These are phyloP conservation scores for Wallacemonas rigidus DNA, from an alignment of 208 protist genomes.

Conservation along the genomic window DNA sequence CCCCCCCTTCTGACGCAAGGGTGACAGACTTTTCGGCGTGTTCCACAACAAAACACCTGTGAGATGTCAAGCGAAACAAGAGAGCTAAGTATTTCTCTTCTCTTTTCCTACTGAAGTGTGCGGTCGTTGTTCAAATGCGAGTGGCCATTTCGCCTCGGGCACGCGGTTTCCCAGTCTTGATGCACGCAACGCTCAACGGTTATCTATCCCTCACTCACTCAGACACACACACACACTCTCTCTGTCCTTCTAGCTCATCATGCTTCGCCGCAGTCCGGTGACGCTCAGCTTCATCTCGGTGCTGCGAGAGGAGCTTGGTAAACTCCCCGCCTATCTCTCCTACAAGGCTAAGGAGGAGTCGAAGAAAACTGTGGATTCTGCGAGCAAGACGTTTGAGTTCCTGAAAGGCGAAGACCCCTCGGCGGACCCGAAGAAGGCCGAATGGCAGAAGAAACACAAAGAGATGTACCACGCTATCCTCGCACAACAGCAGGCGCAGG, in stretches of 20 bases:
- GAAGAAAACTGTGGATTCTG: constrained; percentile 37
- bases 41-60: too few relatives aligned
- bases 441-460: constrained; percentile 57
- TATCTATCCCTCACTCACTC: too few relatives aligned
- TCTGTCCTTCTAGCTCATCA: constrained; percentile 7
- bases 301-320: constrained; percentile 47
- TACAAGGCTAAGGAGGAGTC: constrained; percentile 27
- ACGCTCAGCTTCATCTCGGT: constrained; percentile 39
- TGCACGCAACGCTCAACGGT: too few relatives aligned
- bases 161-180: too few relatives aligned
- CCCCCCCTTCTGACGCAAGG: too few relatives aligned
- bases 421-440: constrained; percentile 36
- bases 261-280: constrained; percentile 36
- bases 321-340: constrained; percentile 43
- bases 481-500: constrained; percentile 34
- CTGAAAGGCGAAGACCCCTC: constrained; percentile 48
- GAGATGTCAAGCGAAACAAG: too few relatives aligned
- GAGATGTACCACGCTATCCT: constrained; percentile 68
- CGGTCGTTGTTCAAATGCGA: too few relatives aligned
- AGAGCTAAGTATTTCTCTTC: too few relatives aligned
- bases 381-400: constrained; percentile 40
- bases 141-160: too few relatives aligned
- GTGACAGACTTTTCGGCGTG: too few relatives aligned
- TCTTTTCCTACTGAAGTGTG: too few relatives aligned
- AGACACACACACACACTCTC: not conserved